phyloP scores from a whole-genome alignment of 2,329 filamentous ascomycete genomes.

The Phialophora macrospora region DNA sequence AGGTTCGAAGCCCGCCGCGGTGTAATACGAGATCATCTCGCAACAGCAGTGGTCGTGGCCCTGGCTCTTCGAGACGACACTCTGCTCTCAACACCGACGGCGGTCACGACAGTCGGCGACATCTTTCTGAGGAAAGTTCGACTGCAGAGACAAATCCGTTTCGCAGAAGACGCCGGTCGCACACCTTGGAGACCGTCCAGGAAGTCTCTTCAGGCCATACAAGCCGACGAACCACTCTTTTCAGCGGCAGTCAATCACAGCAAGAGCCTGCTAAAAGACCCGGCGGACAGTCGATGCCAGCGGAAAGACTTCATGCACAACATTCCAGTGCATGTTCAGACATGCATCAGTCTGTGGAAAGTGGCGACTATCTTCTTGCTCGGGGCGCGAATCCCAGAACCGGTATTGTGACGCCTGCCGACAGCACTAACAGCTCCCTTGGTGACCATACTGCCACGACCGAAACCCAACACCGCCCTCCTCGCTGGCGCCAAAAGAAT shows the following conservation, averaged over 20 bases:
- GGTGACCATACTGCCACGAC: conserved; percentile 30
- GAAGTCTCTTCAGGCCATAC: conserved; percentile 29
- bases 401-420: conserved; percentile 46
- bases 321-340: conserved; percentile 10
- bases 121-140: neutral
- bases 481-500: conserved; percentile 45
- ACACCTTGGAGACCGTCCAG: conserved; percentile 14
- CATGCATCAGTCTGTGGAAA: conserved; percentile 36
- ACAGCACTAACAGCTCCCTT: conserved; percentile 39
- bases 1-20: conserved; percentile 1
- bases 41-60: neutral
- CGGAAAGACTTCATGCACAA: neutral
- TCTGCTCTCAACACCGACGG: conserved; percentile 2
- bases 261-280: neutral
- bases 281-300: neutral
- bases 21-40: conserved; percentile 1
- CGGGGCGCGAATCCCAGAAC: conserved; percentile 46
- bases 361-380: conserved; percentile 45
- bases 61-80: neutral
- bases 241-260: conserved; percentile 11
- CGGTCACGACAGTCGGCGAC: conserved; percentile 7
- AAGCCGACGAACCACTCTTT: conserved; percentile 19
- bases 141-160: neutral
- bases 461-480: conserved; percentile 26
- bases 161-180: conserved; percentile 18